phyloP scores from a whole-genome alignment of 1,284 basidiomycete genomes.

The Ceratobasidium sp. region DNA sequence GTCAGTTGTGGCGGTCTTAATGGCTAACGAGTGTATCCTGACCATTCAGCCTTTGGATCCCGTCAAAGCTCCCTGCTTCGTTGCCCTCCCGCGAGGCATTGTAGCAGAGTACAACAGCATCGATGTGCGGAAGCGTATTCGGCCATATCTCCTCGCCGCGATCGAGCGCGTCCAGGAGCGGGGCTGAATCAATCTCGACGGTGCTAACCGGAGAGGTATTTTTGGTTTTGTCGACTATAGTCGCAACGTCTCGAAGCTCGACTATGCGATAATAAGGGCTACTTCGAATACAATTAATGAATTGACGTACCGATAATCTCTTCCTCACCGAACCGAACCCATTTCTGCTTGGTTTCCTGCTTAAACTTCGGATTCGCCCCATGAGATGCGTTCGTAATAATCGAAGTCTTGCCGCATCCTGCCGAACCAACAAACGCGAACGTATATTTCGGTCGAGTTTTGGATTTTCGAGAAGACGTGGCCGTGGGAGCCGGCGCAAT shows the following conservation, averaged over 20 bases:
- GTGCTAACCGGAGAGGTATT: slow-evolving; percentile 57
- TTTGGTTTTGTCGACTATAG: slow-evolving; percentile 27
- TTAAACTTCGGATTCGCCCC: slow-evolving; percentile 54
- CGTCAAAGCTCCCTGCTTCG: slow-evolving; percentile 67
- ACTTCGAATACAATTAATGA: slow-evolving; percentile 11
- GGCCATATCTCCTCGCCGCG: slow-evolving; percentile 52
- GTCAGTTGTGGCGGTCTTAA: background rate
- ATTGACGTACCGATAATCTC: slow-evolving; percentile 57
- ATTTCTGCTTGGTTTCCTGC: slow-evolving; percentile 49
- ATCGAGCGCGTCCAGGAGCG: slow-evolving; percentile 48
- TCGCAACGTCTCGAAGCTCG: slow-evolving; percentile 11
- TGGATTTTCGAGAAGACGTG: too few species aligned
- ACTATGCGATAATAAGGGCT: slow-evolving; percentile 6
- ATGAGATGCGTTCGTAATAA: slow-evolving; percentile 73
- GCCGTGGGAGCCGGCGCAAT: slow-evolving; percentile 2
- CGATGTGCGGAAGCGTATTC: slow-evolving; percentile 64
- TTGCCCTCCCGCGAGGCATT: slow-evolving; percentile 67
- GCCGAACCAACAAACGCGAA: slow-evolving; percentile 73
- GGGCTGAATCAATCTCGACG: slow-evolving; percentile 64
- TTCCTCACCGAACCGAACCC: slow-evolving; percentile 49
- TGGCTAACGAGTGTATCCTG: too few species aligned
- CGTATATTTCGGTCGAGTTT: slow-evolving; percentile 33
- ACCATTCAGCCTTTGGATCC: slow-evolving; percentile 22
- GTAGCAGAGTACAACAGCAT: slow-evolving; percentile 78
- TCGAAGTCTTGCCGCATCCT: slow-evolving; percentile 76